Conservation (phyloP, 805 yeast species). For the Candida endomychidarum region DNA sequence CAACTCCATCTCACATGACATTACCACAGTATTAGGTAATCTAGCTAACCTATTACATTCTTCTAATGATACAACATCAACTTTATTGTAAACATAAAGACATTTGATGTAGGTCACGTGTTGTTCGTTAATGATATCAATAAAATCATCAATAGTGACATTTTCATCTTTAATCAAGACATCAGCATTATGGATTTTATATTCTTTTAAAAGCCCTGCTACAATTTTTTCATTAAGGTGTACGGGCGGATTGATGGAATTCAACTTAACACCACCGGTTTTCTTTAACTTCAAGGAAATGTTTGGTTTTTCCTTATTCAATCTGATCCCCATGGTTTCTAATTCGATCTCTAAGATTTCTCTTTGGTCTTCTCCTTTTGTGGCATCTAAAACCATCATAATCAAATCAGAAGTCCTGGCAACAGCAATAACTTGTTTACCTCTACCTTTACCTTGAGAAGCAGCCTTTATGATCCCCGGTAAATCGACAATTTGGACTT, state of each 20-base stretch:
- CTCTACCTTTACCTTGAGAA: constrained; percentile 95
- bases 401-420: constrained; percentile 93
- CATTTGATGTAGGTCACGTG: constrained; percentile 90
- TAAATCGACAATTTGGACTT: constrained; percentile 93
- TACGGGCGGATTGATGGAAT: constrained; percentile 78
- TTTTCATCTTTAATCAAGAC: constrained; percentile 86
- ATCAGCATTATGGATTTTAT: constrained; percentile 90
- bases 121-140: constrained; percentile 84
- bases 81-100: constrained; percentile 89
- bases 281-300: constrained; percentile 75
- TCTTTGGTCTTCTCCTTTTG: constrained; percentile 89
- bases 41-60: constrained; percentile 92
- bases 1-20: constrained; percentile 85
- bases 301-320: constrained; percentile 80
- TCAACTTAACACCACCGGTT: constrained; percentile 89
- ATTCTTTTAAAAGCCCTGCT: constrained; percentile 74
- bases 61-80: constrained; percentile 92
- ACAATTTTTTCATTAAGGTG: constrained; percentile 79
- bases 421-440: constrained; percentile 94
- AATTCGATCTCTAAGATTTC: constrained; percentile 82
- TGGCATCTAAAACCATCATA: constrained; percentile 92
- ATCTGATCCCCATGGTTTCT: constrained; percentile 90
- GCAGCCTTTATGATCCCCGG: constrained; percentile 99
- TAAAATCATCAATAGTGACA: constrained; percentile 86
- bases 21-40: constrained; percentile 89